A percentile compares a stretch with the other conserved stretches of the same genome.
Conservation (phyloP, 306 rosid genomes). For the Urtica urens region DNA sequence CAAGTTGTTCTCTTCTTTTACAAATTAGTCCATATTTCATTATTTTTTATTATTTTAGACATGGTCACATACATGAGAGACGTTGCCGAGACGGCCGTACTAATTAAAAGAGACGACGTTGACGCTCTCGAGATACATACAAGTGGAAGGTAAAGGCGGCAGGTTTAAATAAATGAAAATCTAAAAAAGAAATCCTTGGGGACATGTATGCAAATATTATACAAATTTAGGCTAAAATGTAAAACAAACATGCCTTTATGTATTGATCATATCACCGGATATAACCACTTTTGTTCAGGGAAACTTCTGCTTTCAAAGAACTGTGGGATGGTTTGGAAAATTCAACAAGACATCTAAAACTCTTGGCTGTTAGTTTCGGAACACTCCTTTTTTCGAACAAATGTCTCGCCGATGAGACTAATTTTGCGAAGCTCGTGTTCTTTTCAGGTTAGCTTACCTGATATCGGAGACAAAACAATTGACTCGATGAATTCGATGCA, state of each 20-base stretch:
- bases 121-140: constrained; percentile 90
- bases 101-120: constrained; percentile 48
- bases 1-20: no score
- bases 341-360: constrained; percentile 40
- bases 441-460: constrained; percentile 79
- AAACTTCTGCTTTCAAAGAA: constrained; percentile 37
- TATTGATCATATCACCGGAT: no score
- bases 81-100: constrained; percentile 45
- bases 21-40: no score
- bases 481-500: constrained; percentile 56
- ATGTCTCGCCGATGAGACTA: neutral
- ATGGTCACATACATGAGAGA: constrained; percentile 63
- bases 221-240: no score
- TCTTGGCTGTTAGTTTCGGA: constrained; percentile 54
- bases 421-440: no score
- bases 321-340: constrained; percentile 73
- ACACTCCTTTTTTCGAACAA: constrained; percentile 10
- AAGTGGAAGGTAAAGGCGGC: constrained; percentile 88
- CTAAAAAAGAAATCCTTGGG: neutral
- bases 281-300: constrained; percentile 24
- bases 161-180: no score
- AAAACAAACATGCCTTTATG: no score
- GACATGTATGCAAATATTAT: no score
- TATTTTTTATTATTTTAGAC: constrained; percentile 34
- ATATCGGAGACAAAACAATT: constrained; percentile 52